Evolutionary conservation across 2,329 filamentous ascomycete species (phyloP).

Genomic region (Endothia cerciana): DNA sequence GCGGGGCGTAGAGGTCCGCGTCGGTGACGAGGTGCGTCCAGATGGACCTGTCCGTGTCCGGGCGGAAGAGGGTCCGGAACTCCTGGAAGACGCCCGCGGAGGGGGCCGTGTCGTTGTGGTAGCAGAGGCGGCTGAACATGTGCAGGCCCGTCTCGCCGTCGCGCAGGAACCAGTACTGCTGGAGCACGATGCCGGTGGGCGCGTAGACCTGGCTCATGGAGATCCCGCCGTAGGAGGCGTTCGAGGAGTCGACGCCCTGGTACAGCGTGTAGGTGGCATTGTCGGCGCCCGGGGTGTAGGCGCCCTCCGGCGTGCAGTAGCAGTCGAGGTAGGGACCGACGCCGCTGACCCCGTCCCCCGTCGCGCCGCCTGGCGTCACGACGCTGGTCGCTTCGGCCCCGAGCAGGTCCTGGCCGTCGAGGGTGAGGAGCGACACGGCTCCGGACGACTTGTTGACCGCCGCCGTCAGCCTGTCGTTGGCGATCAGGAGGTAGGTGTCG

Average conservation of each 20-base stretch:
- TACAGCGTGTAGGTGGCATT: constrained; percentile 56
- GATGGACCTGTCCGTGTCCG: constrained; percentile 59
- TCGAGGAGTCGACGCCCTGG: constrained; percentile 52
- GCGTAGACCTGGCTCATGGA: constrained; percentile 63
- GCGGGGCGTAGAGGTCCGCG: constrained; percentile 56
- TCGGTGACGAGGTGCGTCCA: constrained; percentile 68
- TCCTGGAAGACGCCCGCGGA: constrained; percentile 64
- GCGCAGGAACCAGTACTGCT: constrained; percentile 68
- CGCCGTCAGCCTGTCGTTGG: constrained; percentile 28
- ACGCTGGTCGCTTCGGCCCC: constrained; percentile 13
- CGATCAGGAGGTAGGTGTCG: constrained; percentile 27
- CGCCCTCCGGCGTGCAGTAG: constrained; percentile 62
- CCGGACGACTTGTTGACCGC: constrained; percentile 27
- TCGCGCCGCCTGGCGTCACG: constrained; percentile 27
- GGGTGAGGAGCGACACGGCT: constrained; percentile 20
- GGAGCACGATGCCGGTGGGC: constrained; percentile 59
- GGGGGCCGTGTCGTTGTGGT: constrained; percentile 60
- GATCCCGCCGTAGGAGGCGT: constrained; percentile 59
- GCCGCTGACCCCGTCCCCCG: constrained; percentile 20
- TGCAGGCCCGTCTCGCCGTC: constrained; percentile 67
- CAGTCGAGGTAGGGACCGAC: constrained; percentile 49
- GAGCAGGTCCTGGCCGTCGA: constrained; percentile 28
- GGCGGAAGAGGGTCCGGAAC: constrained; percentile 64
- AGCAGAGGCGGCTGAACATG: constrained; percentile 62
- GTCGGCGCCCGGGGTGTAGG: constrained; percentile 58